A percentile compares a stretch with the other conserved stretches of the same genome.
These are phyloP conservation scores for Handroanthus guayacan DNA, from an alignment of 257 asterid species.

Conservation along the genomic window DNA sequence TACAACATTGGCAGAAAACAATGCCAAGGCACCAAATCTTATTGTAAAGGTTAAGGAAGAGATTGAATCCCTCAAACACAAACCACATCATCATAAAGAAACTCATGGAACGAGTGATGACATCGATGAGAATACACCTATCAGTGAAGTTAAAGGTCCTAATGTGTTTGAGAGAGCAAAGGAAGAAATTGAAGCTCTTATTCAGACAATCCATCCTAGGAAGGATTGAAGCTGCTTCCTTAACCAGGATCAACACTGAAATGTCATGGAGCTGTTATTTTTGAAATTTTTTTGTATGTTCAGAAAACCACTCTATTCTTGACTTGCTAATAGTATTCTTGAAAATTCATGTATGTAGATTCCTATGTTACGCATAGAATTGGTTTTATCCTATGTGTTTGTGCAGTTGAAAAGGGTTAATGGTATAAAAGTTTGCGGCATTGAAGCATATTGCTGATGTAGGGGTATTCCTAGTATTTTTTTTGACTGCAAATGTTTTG, in stretches of 20 bases:
- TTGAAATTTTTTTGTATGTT: no score
- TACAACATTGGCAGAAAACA: conserved; percentile 44
- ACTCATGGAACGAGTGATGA: conserved; percentile 79
- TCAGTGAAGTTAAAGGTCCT: conserved; percentile 70
- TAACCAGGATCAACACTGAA: conserved; percentile 31
- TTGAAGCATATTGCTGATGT: no score
- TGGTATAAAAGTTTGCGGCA: no score
- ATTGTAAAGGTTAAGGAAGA: conserved; percentile 47
- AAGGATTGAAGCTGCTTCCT: conserved; percentile 41
- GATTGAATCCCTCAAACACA: conserved; percentile 37
- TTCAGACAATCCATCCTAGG: conserved; percentile 61
- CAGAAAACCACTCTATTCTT: no score
- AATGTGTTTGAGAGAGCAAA: conserved; percentile 80
- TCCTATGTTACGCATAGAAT: no score
- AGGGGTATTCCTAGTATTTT: no score
- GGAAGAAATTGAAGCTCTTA: conserved; percentile 84
- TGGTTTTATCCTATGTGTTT: no score
- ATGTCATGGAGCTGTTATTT: no score
- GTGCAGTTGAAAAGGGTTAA: no score
- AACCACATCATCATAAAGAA: conserved; percentile 66
- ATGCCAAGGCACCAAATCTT: conserved; percentile 37
- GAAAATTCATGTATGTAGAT: no score
- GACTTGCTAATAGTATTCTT: no score
- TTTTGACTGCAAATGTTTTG: background rate
- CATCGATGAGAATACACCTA: conserved; percentile 61